Evolutionary conservation across 768 basidiomycete species (phyloP).

Genomic region (Hemileccinum impolitum): DNA sequence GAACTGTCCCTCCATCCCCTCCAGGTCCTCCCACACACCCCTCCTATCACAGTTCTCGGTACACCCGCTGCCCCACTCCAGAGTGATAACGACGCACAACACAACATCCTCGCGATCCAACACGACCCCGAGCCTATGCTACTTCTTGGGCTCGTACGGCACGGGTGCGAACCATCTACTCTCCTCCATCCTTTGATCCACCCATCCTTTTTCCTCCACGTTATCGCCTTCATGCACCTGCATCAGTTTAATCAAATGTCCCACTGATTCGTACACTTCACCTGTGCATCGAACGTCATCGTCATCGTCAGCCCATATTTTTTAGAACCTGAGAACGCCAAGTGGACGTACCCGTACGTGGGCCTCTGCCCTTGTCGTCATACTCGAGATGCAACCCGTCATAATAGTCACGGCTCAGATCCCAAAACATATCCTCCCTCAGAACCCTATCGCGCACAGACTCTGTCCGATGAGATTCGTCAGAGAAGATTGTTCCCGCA

Average conservation of each 20-base stretch:
- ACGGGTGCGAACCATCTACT: slow-evolving; percentile 9
- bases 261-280: slow-evolving; percentile 23
- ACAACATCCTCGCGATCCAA: slow-evolving; percentile 14
- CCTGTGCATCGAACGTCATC: slow-evolving; percentile 7
- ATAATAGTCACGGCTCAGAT: slow-evolving; percentile 20
- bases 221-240: slow-evolving; percentile 9
- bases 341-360: slow-evolving; percentile 10
- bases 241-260: slow-evolving; percentile 20
- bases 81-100: no score
- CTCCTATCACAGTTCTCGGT: no score
- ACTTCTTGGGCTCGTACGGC: slow-evolving; percentile 14
- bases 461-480: slow-evolving; percentile 1
- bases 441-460: slow-evolving; percentile 16
- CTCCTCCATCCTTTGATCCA: neutral
- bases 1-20: no score
- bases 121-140: neutral
- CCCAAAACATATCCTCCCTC: slow-evolving; percentile 12
- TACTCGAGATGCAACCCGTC: slow-evolving; percentile 13
- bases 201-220: neutral
- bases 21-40: no score
- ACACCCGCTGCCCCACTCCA: no score
- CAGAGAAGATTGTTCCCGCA: neutral
- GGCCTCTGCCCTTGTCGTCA: slow-evolving; percentile 11
- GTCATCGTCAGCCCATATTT: neutral
- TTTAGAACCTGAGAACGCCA: neutral